A percentile compares a stretch with the other conserved stretches of the same genome.
phyloP scores from a whole-genome alignment of 108 stramenopile genomes.

The Discostella stelligeroides region DNA sequence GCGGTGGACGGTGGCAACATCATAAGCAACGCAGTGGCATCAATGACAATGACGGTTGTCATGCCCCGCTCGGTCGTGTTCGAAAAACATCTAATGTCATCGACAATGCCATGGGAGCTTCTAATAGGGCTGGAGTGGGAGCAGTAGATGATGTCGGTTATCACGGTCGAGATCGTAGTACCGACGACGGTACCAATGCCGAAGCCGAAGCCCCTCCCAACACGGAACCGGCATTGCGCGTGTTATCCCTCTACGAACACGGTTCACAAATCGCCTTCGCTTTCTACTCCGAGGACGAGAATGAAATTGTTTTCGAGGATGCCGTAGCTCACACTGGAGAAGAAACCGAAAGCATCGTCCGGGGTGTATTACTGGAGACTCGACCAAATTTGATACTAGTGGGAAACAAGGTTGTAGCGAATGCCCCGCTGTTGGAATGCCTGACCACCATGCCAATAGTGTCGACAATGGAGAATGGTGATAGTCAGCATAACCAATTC shows the following conservation, averaged over 20 bases:
- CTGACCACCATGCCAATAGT: conserved; percentile 40
- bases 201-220: conserved; percentile 22
- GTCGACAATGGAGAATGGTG: conserved; percentile 5
- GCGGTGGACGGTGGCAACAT: not conserved
- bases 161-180: no score
- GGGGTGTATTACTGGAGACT: conserved; percentile 51
- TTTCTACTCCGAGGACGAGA: conserved; percentile 72
- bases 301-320: conserved; percentile 74
- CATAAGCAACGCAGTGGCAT: not conserved
- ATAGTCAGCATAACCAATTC: not conserved
- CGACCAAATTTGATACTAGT: conserved; percentile 75
- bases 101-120: not conserved
- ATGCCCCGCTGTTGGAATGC: conserved; percentile 50
- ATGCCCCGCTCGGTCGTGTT: no score
- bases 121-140: not conserved
- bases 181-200: not conserved
- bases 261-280: conserved; percentile 76
- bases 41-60: not conserved
- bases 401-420: conserved; percentile 49
- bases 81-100: conserved; percentile 4
- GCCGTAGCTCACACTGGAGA: conserved; percentile 37
- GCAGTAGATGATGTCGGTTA: not conserved
- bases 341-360: conserved; percentile 60
- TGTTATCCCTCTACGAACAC: conserved; percentile 66
- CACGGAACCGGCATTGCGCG: conserved; percentile 59